Evolutionary conservation across 2,329 filamentous ascomycete genomes (phyloP).

Genomic region (Epichloe sylvatica): DNA sequence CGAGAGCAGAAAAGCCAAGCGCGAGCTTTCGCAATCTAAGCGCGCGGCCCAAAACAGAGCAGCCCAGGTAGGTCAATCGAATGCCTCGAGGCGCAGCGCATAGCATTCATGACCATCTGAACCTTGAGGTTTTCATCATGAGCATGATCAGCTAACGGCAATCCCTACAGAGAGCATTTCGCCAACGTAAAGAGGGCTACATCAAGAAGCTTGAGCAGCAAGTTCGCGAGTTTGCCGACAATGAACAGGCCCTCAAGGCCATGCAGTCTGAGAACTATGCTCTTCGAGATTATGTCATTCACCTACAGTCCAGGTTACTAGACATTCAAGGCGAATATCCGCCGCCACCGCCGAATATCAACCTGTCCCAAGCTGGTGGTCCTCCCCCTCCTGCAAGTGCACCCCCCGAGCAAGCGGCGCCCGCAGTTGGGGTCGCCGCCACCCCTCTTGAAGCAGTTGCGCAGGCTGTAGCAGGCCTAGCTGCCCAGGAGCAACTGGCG

Average conservation of each 20-base stretch:
- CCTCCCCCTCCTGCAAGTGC: constrained; percentile 12
- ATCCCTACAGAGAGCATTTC: constrained; percentile 69
- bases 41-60: constrained; percentile 92
- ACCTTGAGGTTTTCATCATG: neutral
- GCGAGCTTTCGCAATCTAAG: constrained; percentile 89
- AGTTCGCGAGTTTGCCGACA: constrained; percentile 62
- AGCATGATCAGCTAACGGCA: neutral
- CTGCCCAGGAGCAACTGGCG: constrained; percentile 27
- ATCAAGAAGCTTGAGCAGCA: constrained; percentile 96
- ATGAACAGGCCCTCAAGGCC: constrained; percentile 67
- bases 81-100: neutral
- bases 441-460: constrained; percentile 36
- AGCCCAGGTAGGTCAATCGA: constrained; percentile 56
- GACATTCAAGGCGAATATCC: constrained; percentile 76
- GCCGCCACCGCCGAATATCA: constrained; percentile 66
- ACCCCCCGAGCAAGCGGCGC: constrained; percentile 11
- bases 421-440: constrained; percentile 18
- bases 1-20: constrained; percentile 63
- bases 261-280: constrained; percentile 81
- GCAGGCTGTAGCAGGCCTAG: constrained; percentile 32
- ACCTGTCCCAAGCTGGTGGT: constrained; percentile 33
- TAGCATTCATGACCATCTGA: neutral
- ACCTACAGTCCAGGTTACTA: constrained; percentile 72
- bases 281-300: constrained; percentile 83
- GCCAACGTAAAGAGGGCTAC: constrained; percentile 93